These are phyloP conservation scores for Solanum pinnatisectum DNA, from an alignment of 257 asterid genomes.

Conservation along the genomic window DNA sequence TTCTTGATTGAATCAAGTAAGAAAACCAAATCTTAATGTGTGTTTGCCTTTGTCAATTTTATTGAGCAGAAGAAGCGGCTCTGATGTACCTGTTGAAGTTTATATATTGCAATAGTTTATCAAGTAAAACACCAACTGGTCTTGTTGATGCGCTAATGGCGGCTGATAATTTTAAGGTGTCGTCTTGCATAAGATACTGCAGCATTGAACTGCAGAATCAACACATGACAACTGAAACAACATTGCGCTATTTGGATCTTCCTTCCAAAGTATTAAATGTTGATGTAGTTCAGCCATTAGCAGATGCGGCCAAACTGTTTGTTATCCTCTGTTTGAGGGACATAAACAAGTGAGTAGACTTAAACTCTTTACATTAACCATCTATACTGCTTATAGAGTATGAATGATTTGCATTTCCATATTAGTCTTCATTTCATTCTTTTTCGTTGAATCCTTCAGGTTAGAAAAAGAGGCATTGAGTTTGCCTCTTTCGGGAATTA, in stretches of 20 bases:
- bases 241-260: constrained; percentile 86
- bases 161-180: constrained; percentile 85
- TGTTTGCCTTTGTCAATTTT: neutral
- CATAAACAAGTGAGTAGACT: constrained; percentile 48
- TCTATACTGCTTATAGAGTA: neutral
- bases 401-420: neutral
- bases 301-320: constrained; percentile 66
- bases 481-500: constrained; percentile 72
- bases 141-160: constrained; percentile 78
- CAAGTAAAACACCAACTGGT: constrained; percentile 45
- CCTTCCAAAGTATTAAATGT: constrained; percentile 66
- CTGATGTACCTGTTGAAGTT: constrained; percentile 72
- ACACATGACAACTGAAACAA: constrained; percentile 82
- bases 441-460: constrained; percentile 15
- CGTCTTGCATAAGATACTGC: constrained; percentile 87
- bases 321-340: constrained; percentile 68
- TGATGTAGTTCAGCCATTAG: constrained; percentile 59
- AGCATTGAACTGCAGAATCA: constrained; percentile 42
- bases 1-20: neutral
- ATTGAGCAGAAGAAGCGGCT: constrained; percentile 74
- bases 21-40: neutral
- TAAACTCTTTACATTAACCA: neutral
- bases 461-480: constrained; percentile 55
- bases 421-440: neutral
- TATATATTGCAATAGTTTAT: constrained; percentile 65